Base-by-base conservation (phyloP, 805 yeast genomes). In the Wickerhamiella parazyma region DNA sequence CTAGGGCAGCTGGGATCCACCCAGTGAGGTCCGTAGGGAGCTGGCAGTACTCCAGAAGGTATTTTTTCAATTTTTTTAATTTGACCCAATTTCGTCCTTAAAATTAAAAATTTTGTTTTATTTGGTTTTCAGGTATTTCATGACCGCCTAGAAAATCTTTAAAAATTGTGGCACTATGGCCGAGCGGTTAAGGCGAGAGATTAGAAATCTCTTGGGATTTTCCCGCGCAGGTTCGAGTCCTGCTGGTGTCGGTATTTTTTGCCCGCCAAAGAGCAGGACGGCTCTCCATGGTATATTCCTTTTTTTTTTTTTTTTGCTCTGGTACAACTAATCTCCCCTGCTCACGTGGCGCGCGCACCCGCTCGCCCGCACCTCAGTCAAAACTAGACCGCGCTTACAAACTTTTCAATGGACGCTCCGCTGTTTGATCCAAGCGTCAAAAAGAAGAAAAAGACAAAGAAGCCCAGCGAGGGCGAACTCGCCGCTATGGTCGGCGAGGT, bases 401-500 rank as follows among this genome's bases (percentile, higher is more conserved):
- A 36, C 31, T 25, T 36, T 36, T 36, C 39, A 36, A 36, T 36
- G 39, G 39, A 36, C 39, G 39, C 39, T 36, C 51, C 59, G 28
- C 44, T 58, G 33, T 61, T 61, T 38, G 65, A 61, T 47, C 57
- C 62, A 25, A 51, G 57, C 45, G 29, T 57, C 45, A 62, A 63
- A 56, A 62, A 60, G 55, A 61, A 60, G 58, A 54, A 54, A 49
- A 48, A 38, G 42, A 24, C 37, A 50, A 24, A 52, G 50, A 55
- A 50, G 52, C 49, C 49, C 20, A 40, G 51, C 20, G 40, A 53
- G 28, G 61, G 57, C 5, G 71, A 65, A 46, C 69, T 65, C 45
- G 77, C 72, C 44, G 84, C 78, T 50, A 64, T 83, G 65, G 77
- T 83, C 55, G 72, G 85, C 25, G 89, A 91, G 8, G 67, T 85